phyloP scores from a whole-genome alignment of 2,329 filamentous ascomycete genomes.

The Zopfia rhizophila region DNA sequence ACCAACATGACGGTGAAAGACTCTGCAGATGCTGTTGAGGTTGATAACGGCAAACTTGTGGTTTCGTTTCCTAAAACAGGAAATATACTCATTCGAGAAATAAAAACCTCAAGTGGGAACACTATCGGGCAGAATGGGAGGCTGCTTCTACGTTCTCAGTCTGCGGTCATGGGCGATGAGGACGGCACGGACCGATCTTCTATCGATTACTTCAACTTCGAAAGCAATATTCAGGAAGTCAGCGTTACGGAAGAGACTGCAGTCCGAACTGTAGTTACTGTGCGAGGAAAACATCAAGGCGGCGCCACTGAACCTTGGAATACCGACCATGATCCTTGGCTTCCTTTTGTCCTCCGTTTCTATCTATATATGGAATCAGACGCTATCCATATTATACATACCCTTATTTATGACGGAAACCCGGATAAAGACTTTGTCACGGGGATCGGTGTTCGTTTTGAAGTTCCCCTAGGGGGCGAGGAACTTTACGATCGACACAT shows the following conservation, averaged over 20 bases:
- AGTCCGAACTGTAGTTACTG: slow-evolving; percentile 61
- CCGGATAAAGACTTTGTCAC: slow-evolving; percentile 62
- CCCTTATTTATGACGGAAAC: slow-evolving; percentile 65
- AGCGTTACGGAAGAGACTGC: slow-evolving; percentile 58
- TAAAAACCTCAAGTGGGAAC: slow-evolving; percentile 52
- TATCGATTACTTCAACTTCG: slow-evolving; percentile 58
- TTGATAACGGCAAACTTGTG: slow-evolving; percentile 46
- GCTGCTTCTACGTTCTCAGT: slow-evolving; percentile 65
- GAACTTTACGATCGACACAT: slow-evolving; percentile 69
- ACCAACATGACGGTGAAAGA: slow-evolving; percentile 38
- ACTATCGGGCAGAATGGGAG: slow-evolving; percentile 49
- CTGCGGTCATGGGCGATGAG: slow-evolving; percentile 54
- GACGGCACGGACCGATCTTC: slow-evolving; percentile 48
- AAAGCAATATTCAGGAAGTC: slow-evolving; percentile 63
- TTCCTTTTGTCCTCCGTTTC: slow-evolving; percentile 67
- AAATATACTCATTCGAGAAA: slow-evolving; percentile 39
- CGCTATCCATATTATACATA: slow-evolving; percentile 66
- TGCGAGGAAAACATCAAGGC: slow-evolving; percentile 50
- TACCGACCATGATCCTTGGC: slow-evolving; percentile 58
- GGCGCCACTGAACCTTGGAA: slow-evolving; percentile 34
- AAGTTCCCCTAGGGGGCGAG: slow-evolving; percentile 64
- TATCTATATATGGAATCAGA: slow-evolving; percentile 69
- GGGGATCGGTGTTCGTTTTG: slow-evolving; percentile 65
- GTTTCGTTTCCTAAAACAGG: slow-evolving; percentile 49
- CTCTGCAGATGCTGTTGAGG: slow-evolving; percentile 32